Conservation (phyloP, 2,329 filamentous ascomycete genomes). For the Orbilia javanica region DNA sequence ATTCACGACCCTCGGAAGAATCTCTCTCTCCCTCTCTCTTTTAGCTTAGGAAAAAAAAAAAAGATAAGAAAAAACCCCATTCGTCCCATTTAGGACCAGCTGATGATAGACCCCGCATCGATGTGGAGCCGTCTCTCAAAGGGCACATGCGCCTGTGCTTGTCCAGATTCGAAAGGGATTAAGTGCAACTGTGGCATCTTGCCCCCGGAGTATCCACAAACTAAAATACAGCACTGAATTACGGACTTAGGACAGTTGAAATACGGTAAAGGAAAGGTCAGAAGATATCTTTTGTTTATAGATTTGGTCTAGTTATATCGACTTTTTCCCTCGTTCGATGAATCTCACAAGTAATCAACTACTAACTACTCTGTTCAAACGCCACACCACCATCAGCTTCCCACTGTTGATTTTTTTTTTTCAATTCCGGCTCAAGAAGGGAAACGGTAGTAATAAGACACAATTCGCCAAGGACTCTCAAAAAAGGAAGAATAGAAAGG, state of each 20-base stretch:
- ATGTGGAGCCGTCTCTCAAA: not conserved
- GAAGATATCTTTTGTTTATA: conserved; percentile 28
- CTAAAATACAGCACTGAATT: not conserved
- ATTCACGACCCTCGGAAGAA: not conserved
- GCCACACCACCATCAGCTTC: not conserved
- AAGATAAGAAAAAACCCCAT: not conserved
- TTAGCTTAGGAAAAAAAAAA: conserved; percentile 9
- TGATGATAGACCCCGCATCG: conserved; percentile 12
- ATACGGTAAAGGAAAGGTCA: not conserved
- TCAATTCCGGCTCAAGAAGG: conserved; percentile 20
- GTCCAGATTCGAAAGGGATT: not conserved
- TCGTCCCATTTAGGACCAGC: not conserved
- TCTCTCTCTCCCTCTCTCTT: too few relatives aligned
- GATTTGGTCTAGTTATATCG: conserved; percentile 26
- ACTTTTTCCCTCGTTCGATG: conserved; percentile 8
- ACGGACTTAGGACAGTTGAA: not conserved
- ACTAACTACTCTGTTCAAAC: not conserved
- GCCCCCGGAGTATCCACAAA: not conserved
- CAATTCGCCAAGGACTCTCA: conserved; percentile 28
- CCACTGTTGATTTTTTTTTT: conserved; percentile 3
- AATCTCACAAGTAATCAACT: conserved; percentile 18
- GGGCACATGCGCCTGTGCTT: conserved; percentile 1
- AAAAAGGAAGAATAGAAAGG: conserved; percentile 3
- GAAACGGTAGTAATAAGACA: conserved; percentile 21
- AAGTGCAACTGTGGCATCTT: conserved; percentile 24